Evolutionary conservation across 768 basidiomycete genomes (phyloP).

Genomic region (Calocybe gangraenosa): DNA sequence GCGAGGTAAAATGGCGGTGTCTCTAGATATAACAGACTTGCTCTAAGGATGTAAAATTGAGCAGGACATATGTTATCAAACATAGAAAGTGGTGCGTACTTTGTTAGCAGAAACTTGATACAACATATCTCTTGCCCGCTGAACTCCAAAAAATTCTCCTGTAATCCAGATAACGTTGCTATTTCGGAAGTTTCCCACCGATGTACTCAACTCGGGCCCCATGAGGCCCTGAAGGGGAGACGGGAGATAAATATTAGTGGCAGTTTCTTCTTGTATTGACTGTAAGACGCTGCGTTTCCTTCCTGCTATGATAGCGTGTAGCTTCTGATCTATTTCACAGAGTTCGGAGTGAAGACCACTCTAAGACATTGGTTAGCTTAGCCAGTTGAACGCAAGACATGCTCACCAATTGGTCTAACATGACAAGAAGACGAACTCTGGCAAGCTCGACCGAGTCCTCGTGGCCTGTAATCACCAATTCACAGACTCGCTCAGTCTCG

Average conservation of each 20-base stretch:
- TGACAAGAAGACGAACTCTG: conserved; percentile 84
- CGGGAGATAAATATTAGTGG: conserved; percentile 94
- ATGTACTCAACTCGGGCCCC: conserved; percentile 54
- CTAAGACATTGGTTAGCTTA: conserved; percentile 33
- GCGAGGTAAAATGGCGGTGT: conserved; percentile 91
- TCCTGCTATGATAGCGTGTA: conserved; percentile 88
- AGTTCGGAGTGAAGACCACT: conserved; percentile 87
- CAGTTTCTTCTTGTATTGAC: conserved; percentile 94
- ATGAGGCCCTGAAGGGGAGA: conserved; percentile 85
- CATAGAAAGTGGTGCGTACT: conserved; percentile 38
- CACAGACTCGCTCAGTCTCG: conserved; percentile 92
- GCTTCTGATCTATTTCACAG: conserved; percentile 92
- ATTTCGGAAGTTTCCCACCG: conserved; percentile 47
- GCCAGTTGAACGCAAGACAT: neutral
- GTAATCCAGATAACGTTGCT: conserved; percentile 92
- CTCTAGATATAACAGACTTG: conserved; percentile 85
- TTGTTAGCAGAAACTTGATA: conserved; percentile 84
- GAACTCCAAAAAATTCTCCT: conserved; percentile 95
- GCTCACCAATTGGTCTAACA: conserved; percentile 92
- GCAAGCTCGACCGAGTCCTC: conserved; percentile 91
- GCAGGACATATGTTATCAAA: conserved; percentile 1
- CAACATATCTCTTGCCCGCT: conserved; percentile 93
- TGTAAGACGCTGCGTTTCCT: conserved; percentile 85
- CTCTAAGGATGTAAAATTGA: conserved; percentile 43
- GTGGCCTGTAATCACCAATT: conserved; percentile 85